These are phyloP conservation scores for Serendipita indica DNA, from an alignment of 768 basidiomycete genomes.

Conservation along the genomic window DNA sequence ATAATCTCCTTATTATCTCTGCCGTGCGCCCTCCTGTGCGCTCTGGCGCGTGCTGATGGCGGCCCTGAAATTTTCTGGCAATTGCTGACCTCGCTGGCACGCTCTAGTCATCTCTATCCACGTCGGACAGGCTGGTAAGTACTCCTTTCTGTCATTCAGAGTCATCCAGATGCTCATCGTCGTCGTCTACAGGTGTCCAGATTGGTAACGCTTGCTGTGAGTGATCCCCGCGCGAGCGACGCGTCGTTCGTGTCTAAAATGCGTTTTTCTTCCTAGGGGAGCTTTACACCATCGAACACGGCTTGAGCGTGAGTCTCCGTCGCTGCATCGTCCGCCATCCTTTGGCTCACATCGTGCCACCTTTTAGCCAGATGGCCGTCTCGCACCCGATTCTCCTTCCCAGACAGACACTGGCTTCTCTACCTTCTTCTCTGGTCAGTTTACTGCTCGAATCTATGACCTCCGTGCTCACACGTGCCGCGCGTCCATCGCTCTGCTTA, in stretches of 20 bases:
- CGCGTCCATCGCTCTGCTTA: not conserved
- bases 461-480: conserved; percentile 1
- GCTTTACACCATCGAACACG: conserved; percentile 97
- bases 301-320: conserved; percentile 63
- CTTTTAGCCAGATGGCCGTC: conserved; percentile 80
- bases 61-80: not conserved
- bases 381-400: conserved; percentile 61
- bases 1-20: conserved; percentile 7
- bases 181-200: conserved; percentile 19
- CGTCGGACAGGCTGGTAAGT: conserved; percentile 90
- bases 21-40: not conserved
- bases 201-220: conserved; percentile 94
- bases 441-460: not conserved
- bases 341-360: conserved; percentile 3
- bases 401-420: conserved; percentile 82
- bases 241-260: conserved; percentile 20
- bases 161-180: conserved; percentile 13
- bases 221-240: conserved; percentile 28
- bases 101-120: conserved; percentile 81
- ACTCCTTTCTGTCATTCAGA: not conserved
- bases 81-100: not conserved
- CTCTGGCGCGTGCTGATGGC: not conserved
- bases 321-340: conserved; percentile 17
- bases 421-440: conserved; percentile 81
- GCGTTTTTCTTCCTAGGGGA: conserved; percentile 52